A percentile compares a stretch with the other conserved stretches of the same genome.
These are phyloP conservation scores for Collybia mongolica DNA, from an alignment of 768 basidiomycete species.

Conservation along the genomic window DNA sequence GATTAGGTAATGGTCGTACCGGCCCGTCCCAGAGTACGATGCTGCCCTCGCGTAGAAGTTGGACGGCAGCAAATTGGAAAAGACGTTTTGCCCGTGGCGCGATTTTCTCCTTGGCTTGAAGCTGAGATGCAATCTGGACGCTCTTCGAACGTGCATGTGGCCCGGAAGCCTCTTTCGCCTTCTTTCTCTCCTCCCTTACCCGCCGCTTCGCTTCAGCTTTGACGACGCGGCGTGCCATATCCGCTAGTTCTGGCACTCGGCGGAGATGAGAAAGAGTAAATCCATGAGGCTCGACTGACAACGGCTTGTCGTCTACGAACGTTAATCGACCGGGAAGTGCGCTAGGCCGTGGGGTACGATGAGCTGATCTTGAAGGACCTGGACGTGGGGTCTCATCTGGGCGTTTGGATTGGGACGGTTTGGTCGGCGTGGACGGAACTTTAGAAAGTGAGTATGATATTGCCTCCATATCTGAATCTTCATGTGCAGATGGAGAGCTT, in stretches of 20 bases:
- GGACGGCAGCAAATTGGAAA: slow-evolving; percentile 62
- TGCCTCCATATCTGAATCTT: slow-evolving; percentile 9
- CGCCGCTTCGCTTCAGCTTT: slow-evolving; percentile 57
- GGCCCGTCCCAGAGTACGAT: slow-evolving; percentile 75
- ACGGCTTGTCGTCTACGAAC: neutral
- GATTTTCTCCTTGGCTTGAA: slow-evolving; percentile 21
- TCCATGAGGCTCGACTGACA: slow-evolving; percentile 26
- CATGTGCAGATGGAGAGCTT: slow-evolving; percentile 11
- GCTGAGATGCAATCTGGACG: neutral
- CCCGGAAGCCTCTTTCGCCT: slow-evolving; percentile 28
- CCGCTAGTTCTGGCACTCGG: slow-evolving; percentile 69
- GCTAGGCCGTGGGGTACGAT: slow-evolving; percentile 24
- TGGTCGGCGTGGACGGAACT: slow-evolving; percentile 9
- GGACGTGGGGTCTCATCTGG: slow-evolving; percentile 24
- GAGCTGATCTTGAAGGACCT: neutral
- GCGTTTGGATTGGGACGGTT: neutral
- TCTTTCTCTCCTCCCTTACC: slow-evolving; percentile 46
- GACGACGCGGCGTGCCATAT: slow-evolving; percentile 65
- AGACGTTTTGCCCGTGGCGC: slow-evolving; percentile 61
- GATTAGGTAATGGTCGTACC: slow-evolving; percentile 30
- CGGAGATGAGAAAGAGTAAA: slow-evolving; percentile 76
- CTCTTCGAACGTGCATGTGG: neutral
- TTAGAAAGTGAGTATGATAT: neutral
- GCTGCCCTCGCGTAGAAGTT: slow-evolving; percentile 69
- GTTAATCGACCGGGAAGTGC: slow-evolving; percentile 8